Evolutionary conservation across 441 rosid genomes (phyloP).

Genomic region (Geranium incanum): DNA sequence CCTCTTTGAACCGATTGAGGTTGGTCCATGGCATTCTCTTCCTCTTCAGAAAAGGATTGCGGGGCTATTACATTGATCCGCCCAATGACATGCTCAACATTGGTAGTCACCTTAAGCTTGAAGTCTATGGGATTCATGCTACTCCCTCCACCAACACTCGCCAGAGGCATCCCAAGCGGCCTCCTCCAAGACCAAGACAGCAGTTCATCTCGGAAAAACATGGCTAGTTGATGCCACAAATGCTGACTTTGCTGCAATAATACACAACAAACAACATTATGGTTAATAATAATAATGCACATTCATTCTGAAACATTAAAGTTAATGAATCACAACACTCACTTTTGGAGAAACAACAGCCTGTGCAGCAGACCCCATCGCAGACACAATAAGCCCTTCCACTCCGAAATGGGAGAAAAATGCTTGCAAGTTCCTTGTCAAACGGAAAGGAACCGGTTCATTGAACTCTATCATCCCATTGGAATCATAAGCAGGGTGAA

Average conservation of each 20-base stretch:
- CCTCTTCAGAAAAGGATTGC: conserved; percentile 71
- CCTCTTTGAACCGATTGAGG: conserved; percentile 80
- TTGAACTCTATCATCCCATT: conserved; percentile 85
- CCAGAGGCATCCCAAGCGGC: conserved; percentile 50
- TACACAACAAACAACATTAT: no score
- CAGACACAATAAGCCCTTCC: conserved; percentile 85
- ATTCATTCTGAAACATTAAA: neutral
- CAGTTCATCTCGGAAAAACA: conserved; percentile 96
- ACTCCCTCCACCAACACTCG: conserved; percentile 50
- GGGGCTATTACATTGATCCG: conserved; percentile 79
- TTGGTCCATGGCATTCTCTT: conserved; percentile 35
- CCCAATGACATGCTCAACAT: conserved; percentile 69
- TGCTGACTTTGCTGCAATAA: conserved; percentile 71
- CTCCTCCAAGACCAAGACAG: conserved; percentile 95
- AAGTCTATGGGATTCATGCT: conserved; percentile 43
- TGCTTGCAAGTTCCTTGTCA: conserved; percentile 89
- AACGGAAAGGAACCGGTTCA: conserved; percentile 93
- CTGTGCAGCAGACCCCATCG: conserved; percentile 88
- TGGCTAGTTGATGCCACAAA: conserved; percentile 85
- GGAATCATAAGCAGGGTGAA: conserved; percentile 89
- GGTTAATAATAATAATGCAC: neutral
- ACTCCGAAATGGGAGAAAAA: conserved; percentile 93
- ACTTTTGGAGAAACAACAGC: conserved; percentile 62
- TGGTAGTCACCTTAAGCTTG: conserved; percentile 61
- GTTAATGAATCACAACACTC: neutral